These are phyloP conservation scores for Antitrichia curtipendula DNA, from an alignment of 225 moss, liverwort and hornwort genomes.

Conservation along the genomic window DNA sequence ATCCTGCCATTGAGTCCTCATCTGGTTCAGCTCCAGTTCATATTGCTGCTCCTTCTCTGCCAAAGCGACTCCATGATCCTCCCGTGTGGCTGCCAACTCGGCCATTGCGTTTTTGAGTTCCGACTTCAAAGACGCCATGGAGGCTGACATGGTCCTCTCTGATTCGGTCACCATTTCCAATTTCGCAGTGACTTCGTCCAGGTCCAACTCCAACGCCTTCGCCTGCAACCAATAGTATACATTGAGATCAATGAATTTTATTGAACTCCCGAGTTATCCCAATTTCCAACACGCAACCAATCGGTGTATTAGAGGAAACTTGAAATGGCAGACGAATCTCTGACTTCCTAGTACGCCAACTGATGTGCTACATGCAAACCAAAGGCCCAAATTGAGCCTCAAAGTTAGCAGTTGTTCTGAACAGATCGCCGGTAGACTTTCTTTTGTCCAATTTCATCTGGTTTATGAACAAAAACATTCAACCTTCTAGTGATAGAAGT, in stretches of 20 bases:
- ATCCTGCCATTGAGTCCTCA: constrained; percentile 24
- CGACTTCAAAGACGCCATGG: constrained; percentile 17
- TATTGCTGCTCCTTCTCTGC: constrained; percentile 22
- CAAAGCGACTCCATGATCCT: constrained; percentile 8
- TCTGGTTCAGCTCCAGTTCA: constrained; percentile 20
- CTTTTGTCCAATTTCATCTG: not conserved
- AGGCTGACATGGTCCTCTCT: constrained; percentile 15
- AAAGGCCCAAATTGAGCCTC: not conserved
- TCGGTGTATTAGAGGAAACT: not conserved
- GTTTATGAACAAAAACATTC: not conserved
- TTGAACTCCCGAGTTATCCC: not conserved
- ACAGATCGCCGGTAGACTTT: not conserved
- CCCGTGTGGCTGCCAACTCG: constrained; percentile 10
- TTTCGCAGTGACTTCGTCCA: constrained; percentile 12
- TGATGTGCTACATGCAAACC: not conserved
- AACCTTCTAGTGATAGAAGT: not conserved
- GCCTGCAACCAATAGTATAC: not conserved
- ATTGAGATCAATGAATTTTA: not conserved
- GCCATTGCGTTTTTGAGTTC: constrained; percentile 9
- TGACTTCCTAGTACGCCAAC: not conserved
- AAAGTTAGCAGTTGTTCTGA: not conserved
- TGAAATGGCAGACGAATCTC: not conserved
- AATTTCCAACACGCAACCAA: not conserved
- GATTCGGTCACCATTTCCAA: constrained; percentile 19
- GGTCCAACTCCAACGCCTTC: constrained; percentile 16